These are phyloP conservation scores for Candida khao-thaluensis DNA, from an alignment of 805 yeast genomes.

Conservation along the genomic window DNA sequence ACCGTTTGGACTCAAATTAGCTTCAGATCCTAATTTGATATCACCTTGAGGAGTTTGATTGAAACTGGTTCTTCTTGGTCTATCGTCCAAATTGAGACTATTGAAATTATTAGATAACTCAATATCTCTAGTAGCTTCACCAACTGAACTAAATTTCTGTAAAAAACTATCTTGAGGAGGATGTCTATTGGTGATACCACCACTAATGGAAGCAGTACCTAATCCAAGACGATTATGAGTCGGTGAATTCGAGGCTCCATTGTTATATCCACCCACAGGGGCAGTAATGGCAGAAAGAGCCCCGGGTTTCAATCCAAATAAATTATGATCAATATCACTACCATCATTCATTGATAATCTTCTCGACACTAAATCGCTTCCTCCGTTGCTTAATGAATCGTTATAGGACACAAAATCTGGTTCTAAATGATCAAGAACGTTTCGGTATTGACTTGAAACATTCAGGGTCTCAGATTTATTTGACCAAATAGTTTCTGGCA, in stretches of 20 bases:
- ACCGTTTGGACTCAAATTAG: conserved; percentile 32
- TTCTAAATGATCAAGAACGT: conserved; percentile 40
- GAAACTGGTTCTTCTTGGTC: conserved; percentile 46
- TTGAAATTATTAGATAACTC: conserved; percentile 49
- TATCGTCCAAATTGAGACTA: conserved; percentile 29
- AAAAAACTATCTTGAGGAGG: conserved; percentile 52
- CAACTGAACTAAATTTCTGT: conserved; percentile 62
- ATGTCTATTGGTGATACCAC: conserved; percentile 49
- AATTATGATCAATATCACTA: conserved; percentile 41
- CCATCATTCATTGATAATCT: conserved; percentile 43
- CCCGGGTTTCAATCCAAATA: conserved; percentile 49
- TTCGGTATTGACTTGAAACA: conserved; percentile 18
- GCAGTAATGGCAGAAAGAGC: conserved; percentile 49
- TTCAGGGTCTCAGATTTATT: conserved; percentile 18
- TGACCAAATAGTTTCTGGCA: conserved; percentile 44
- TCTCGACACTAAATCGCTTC: conserved; percentile 21
- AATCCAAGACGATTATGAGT: conserved; percentile 31
- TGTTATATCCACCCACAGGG: conserved; percentile 36
- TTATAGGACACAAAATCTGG: conserved; percentile 34
- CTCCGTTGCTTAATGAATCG: conserved; percentile 13
- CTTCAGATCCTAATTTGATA: conserved; percentile 1
- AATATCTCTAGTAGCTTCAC: conserved; percentile 68
- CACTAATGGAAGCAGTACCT: conserved; percentile 63
- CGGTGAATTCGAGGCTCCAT: conserved; percentile 15
- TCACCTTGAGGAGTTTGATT: conserved; percentile 17